Evolutionary conservation across 345 rosid species (phyloP).

Genomic region (Bruguiera gymnorhiza): DNA sequence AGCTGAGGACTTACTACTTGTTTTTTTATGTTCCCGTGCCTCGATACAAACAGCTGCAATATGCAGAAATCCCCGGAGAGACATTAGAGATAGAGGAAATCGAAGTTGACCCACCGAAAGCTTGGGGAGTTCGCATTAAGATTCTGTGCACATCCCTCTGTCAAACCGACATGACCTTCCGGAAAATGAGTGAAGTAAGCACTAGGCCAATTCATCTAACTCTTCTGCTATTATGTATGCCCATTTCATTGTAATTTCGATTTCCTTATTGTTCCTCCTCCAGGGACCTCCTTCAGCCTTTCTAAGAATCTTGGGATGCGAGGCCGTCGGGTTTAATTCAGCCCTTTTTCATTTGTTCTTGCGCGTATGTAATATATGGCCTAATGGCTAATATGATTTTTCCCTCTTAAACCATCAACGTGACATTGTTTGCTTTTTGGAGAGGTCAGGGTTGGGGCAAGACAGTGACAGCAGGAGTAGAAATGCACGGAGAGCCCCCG

Average conservation of each 20-base stretch:
- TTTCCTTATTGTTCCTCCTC: not conserved
- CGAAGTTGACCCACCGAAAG: slow-evolving; percentile 64
- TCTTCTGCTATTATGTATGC: not conserved
- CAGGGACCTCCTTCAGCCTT: slow-evolving; percentile 43
- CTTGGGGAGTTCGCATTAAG: slow-evolving; percentile 62
- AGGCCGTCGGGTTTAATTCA: slow-evolving; percentile 60
- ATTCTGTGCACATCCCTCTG: slow-evolving; percentile 72
- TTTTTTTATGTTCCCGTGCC: not conserved
- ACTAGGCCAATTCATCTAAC: not conserved
- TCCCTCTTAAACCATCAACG: not conserved
- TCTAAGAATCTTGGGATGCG: slow-evolving; percentile 70
- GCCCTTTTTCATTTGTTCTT: not conserved
- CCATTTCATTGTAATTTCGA: not conserved
- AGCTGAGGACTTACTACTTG: no score
- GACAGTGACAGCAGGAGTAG: slow-evolving; percentile 58
- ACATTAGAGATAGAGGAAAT: slow-evolving; percentile 27
- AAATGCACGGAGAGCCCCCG: slow-evolving; percentile 30
- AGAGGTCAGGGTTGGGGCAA: slow-evolving; percentile 56
- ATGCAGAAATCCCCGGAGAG: slow-evolving; percentile 9
- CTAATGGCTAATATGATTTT: not conserved
- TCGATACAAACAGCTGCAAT: slow-evolving; percentile 45
- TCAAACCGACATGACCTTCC: slow-evolving; percentile 50
- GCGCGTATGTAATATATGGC: no score
- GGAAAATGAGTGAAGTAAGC: slow-evolving; percentile 45
- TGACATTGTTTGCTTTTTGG: not conserved